A percentile compares a stretch with the other conserved stretches of the same genome.
Evolutionary conservation across 192 early-diverging fungal genomes (phyloP).

Genomic region (Coemansia sp.): DNA sequence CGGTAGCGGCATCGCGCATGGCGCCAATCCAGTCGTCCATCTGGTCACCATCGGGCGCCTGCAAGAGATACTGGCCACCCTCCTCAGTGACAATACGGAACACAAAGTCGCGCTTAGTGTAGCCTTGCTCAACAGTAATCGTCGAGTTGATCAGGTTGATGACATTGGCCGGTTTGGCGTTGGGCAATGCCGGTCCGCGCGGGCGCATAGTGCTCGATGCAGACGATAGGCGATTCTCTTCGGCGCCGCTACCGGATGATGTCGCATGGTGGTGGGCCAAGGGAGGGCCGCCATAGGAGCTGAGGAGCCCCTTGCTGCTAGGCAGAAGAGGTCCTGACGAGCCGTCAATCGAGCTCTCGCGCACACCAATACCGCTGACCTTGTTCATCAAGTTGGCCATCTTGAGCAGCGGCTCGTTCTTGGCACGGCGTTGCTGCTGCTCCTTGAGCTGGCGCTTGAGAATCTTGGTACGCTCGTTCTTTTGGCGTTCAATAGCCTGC

Average conservation of each 20-base stretch:
- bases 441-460: constrained; percentile 60
- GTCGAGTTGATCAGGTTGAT: constrained; percentile 80
- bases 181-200: constrained; percentile 52
- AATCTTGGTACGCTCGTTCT: constrained; percentile 56
- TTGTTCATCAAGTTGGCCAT: constrained; percentile 59
- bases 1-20: constrained; percentile 69
- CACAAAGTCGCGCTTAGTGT: constrained; percentile 72
- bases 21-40: constrained; percentile 75
- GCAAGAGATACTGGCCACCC: constrained; percentile 76
- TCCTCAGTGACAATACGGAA: constrained; percentile 81
- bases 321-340: neutral
- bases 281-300: neutral
- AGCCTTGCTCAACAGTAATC: constrained; percentile 65
- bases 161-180: constrained; percentile 66
- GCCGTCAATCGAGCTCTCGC: constrained; percentile 44
- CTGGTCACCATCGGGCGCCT: constrained; percentile 65
- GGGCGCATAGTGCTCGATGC: constrained; percentile 39
- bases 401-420: constrained; percentile 59
- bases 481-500: constrained; percentile 51
- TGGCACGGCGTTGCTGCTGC: constrained; percentile 58
- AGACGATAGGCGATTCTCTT: constrained; percentile 32
- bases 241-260: neutral
- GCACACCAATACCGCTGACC: constrained; percentile 32
- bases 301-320: constrained; percentile 1
- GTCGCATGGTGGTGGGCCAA: neutral